These are phyloP conservation scores for Ceratonia siliqua DNA, from an alignment of 306 rosid species.

Conservation along the genomic window DNA sequence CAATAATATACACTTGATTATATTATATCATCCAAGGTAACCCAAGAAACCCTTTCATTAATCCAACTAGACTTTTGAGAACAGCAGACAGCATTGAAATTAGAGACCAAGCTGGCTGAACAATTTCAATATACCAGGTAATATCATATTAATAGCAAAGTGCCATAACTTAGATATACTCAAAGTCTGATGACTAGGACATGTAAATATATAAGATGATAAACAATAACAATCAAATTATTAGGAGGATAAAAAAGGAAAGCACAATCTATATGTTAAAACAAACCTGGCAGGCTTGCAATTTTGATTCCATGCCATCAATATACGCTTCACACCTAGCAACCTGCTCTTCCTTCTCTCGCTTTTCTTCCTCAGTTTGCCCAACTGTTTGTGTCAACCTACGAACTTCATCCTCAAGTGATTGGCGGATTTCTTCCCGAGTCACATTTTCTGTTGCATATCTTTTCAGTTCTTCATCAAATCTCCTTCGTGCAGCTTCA, in stretches of 20 bases:
- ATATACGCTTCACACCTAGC: conserved; percentile 95
- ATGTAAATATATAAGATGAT: conserved; percentile 1
- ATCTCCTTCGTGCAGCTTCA: conserved; percentile 94
- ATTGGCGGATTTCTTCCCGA: conserved; percentile 89
- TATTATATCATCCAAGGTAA: background rate
- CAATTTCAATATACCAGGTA: background rate
- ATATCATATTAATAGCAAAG: conserved; percentile 6
- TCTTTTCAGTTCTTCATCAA: conserved; percentile 93
- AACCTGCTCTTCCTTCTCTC: conserved; percentile 97
- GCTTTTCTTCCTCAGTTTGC: conserved; percentile 93
- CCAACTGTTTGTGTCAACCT: conserved; percentile 93
- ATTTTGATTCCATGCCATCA: conserved; percentile 96
- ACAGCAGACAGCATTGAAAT: conserved; percentile 11
- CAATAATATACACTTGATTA: conserved; percentile 1
- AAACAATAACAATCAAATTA: background rate
- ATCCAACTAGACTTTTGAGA: background rate
- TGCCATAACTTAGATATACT: conserved; percentile 4
- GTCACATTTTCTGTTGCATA: conserved; percentile 90
- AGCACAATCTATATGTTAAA: conserved; percentile 24
- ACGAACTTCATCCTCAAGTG: conserved; percentile 96
- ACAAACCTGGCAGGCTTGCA: conserved; percentile 96
- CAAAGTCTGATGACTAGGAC: background rate
- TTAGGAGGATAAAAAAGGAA: background rate
- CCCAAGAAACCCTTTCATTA: conserved; percentile 23
- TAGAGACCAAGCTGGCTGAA: conserved; percentile 25